Base-by-base conservation (phyloP, 768 basidiomycete species). In the Xerocomellus dryophilus region DNA sequence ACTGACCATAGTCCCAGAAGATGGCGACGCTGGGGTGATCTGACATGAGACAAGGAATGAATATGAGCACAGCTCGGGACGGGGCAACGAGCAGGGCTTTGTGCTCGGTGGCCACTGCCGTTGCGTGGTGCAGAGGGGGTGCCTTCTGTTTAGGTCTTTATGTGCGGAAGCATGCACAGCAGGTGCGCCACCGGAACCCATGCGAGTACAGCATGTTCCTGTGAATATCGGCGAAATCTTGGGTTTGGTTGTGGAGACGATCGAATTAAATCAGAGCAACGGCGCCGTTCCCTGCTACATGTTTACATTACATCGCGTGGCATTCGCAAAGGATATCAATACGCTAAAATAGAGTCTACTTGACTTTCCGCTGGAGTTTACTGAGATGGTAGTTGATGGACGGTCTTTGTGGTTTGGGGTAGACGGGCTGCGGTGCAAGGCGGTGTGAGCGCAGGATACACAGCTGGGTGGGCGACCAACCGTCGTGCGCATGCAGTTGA, bases 371-470 rank as follows among this genome's bases (percentile, higher is more conserved):
- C 57, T 82, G 79, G 58, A 93, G 77, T 69, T 90, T 82, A 62
- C 88, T 85, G 60, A 94, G 82, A 70, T 93, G 90, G 69, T 91
- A 94, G 71, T 95, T 94, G 75, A 95, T 93, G 32, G 88, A 84
- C 32, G 92, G 81, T 66, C 78, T 80, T 47, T 85, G 89, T 41
- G 71, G 70, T 66, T 85, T 90, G 56, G 82, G 82, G 45, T 79
- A 76, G 66, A 84, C 76, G 11, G 87, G 85, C 90, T 93, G 65
- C 12, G 56, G 14, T 8, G 27, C 43, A 50, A 5, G 8, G 17
- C 7, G 32, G 17, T 6, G 35, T 59, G 43, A 66, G 58, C 12
- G 38, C n/a, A 1, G 23, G 4, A 31, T n/a, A 17, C 23, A 51
- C 29, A 25, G 42, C 39, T 25, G 34, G 8, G 45, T n/a, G 49